phyloP scores from a whole-genome alignment of 345 rosid genomes.

The Passiflora organensis region DNA sequence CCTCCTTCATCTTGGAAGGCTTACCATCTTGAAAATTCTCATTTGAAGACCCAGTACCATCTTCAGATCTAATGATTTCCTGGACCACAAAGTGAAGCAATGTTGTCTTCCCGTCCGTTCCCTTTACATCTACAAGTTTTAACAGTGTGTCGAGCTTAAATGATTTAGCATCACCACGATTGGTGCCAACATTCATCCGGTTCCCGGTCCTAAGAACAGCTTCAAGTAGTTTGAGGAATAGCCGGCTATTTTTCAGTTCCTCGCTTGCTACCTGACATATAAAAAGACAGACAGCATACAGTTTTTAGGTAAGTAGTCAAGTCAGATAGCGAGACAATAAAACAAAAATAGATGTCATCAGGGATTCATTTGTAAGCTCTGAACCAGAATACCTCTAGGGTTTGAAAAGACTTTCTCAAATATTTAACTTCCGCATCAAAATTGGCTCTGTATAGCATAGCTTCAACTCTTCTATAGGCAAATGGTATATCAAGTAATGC shows the following conservation, averaged over 20 bases:
- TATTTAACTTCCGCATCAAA: conserved; percentile 88
- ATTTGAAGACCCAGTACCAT: conserved; percentile 31
- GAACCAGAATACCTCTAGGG: conserved; percentile 65
- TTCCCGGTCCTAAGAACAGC: conserved; percentile 95
- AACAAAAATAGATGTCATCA: too few relatives aligned
- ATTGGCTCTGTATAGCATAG: conserved; percentile 93
- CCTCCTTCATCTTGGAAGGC: conserved; percentile 34
- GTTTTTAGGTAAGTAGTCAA: conserved; percentile 2
- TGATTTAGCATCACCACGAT: conserved; percentile 93
- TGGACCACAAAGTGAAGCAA: conserved; percentile 97
- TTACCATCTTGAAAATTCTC: conserved; percentile 33
- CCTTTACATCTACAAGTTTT: conserved; percentile 94
- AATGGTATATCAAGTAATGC: conserved; percentile 84
- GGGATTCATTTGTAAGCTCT: too few relatives aligned
- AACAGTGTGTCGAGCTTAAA: conserved; percentile 94
- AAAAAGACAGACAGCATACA: conserved; percentile 4
- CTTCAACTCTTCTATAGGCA: conserved; percentile 92
- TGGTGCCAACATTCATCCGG: conserved; percentile 94
- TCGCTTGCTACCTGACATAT: conserved; percentile 70
- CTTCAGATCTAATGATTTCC: conserved; percentile 87
- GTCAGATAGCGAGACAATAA: not conserved
- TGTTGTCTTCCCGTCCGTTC: conserved; percentile 94
- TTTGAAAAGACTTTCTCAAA: conserved; percentile 75
- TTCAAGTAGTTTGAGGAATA: conserved; percentile 90
- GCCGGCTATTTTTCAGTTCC: conserved; percentile 81